Evolutionary conservation across 2,329 filamentous ascomycete species (phyloP).

Genomic region (Myriangium duriaei): DNA sequence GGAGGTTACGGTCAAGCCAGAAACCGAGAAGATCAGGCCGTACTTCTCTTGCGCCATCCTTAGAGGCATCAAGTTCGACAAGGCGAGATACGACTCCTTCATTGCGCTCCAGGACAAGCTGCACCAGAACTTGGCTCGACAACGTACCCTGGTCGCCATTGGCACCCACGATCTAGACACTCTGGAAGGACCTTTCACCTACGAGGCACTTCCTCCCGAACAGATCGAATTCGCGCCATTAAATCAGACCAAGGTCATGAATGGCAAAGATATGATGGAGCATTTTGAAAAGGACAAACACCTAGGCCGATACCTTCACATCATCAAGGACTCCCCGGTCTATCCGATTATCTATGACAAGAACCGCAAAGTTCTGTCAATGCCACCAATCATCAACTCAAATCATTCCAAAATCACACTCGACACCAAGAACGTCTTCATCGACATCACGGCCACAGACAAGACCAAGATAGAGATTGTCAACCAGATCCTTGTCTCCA

Average conservation of each 20-base stretch:
- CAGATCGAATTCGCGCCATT: slow-evolving; percentile 83
- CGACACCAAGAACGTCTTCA: slow-evolving; percentile 85
- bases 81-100: slow-evolving; percentile 91
- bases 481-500: slow-evolving; percentile 86
- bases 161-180: slow-evolving; percentile 95
- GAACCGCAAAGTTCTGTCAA: slow-evolving; percentile 73
- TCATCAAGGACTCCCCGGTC: slow-evolving; percentile 83
- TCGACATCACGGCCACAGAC: slow-evolving; percentile 93
- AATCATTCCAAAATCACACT: slow-evolving; percentile 93
- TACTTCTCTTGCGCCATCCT: slow-evolving; percentile 83
- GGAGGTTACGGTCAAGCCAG: slow-evolving; percentile 65
- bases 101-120: slow-evolving; percentile 96
- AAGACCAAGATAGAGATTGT: slow-evolving; percentile 94
- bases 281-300: slow-evolving; percentile 94
- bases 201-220: slow-evolving; percentile 83
- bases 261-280: slow-evolving; percentile 75
- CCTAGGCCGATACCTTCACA: slow-evolving; percentile 78
- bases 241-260: slow-evolving; percentile 84
- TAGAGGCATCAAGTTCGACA: slow-evolving; percentile 80
- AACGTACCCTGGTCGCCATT: slow-evolving; percentile 89
- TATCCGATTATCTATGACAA: slow-evolving; percentile 95
- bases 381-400: slow-evolving; percentile 96
- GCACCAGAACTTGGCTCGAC: slow-evolving; percentile 86
- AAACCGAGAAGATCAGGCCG: slow-evolving; percentile 67
- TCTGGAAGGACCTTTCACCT: slow-evolving; percentile 87